Conservation (phyloP, 108 stramenopile species). For the Mayamaea pseudoterrestris region DNA sequence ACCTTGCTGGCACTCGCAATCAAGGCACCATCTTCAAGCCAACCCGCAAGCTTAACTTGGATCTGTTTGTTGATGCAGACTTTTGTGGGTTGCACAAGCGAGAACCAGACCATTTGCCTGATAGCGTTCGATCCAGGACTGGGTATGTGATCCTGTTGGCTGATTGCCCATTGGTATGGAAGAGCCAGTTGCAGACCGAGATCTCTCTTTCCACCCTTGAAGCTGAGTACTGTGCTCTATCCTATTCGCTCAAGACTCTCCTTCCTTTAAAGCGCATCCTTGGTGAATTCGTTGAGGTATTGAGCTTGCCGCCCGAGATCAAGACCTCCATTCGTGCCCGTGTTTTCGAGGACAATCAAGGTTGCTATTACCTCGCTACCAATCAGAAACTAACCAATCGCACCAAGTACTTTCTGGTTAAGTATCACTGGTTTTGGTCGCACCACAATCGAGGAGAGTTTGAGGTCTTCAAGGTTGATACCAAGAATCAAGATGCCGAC, state of each 20-base stretch:
- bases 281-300: not conserved
- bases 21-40: constrained; percentile 28
- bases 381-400: constrained; percentile 24
- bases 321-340: constrained; percentile 5
- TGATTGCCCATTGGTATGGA: constrained; percentile 25
- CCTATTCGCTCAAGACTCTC: constrained; percentile 16
- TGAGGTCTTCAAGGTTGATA: constrained; percentile 1
- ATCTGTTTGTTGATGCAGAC: constrained; percentile 36
- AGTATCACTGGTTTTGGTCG: constrained; percentile 37
- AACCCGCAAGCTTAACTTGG: constrained; percentile 7
- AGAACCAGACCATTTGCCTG: constrained; percentile 15
- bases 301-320: not conserved
- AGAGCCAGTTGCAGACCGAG: constrained; percentile 18
- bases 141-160: constrained; percentile 19
- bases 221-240: constrained; percentile 35
- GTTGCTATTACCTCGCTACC: constrained; percentile 8
- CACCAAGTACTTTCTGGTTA: constrained; percentile 28
- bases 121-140: constrained; percentile 23
- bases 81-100: constrained; percentile 21
- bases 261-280: constrained; percentile 17
- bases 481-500: constrained; percentile 14
- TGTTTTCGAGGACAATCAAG: constrained; percentile 36
- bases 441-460: constrained; percentile 6
- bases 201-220: constrained; percentile 33
- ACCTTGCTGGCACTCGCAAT: constrained; percentile 22